Percentiles rank a stretch among this genome's conserved stretches.
These are phyloP conservation scores for Saccharomycopsis selenospora DNA, from an alignment of 805 yeast species.

Conservation along the genomic window DNA sequence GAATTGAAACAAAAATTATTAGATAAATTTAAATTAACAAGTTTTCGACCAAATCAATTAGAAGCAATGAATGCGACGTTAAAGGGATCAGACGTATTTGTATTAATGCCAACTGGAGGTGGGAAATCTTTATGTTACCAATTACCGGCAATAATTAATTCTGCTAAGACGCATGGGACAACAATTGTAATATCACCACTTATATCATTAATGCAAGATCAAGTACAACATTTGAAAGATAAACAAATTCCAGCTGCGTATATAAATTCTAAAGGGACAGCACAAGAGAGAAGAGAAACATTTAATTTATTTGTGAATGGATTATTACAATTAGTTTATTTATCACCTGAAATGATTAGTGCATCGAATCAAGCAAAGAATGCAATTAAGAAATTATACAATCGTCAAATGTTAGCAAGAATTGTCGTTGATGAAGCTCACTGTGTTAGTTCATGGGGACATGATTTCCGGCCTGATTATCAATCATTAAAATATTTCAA, in stretches of 20 bases:
- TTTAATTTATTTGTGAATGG: constrained; percentile 60
- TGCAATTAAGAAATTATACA: constrained; percentile 52
- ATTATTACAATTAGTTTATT: constrained; percentile 64
- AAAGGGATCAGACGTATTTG: constrained; percentile 81
- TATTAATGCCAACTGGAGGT: constrained; percentile 98
- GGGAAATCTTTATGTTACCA: constrained; percentile 96
- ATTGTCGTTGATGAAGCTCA: constrained; percentile 96
- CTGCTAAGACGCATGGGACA: constrained; percentile 73
- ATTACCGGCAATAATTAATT: constrained; percentile 75
- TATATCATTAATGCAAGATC: constrained; percentile 96
- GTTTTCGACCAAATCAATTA: constrained; percentile 75
- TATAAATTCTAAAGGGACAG: constrained; percentile 71
- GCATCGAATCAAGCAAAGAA: constrained; percentile 61
- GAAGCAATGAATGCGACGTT: constrained; percentile 78
- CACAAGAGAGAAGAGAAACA: constrained; percentile 55
- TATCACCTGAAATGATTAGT: constrained; percentile 92
- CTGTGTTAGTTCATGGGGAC: constrained; percentile 98
- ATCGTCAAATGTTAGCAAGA: constrained; percentile 58
- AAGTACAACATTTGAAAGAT: constrained; percentile 69
- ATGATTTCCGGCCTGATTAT: constrained; percentile 95
- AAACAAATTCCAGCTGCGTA: constrained; percentile 75
- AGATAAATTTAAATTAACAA: constrained; percentile 51
- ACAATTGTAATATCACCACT: constrained; percentile 92
- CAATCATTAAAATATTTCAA: constrained; percentile 72
- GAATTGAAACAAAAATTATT: constrained; percentile 58